These are phyloP conservation scores for Apiotrichum porosum DNA, from an alignment of 1,284 basidiomycete species.

Conservation along the genomic window DNA sequence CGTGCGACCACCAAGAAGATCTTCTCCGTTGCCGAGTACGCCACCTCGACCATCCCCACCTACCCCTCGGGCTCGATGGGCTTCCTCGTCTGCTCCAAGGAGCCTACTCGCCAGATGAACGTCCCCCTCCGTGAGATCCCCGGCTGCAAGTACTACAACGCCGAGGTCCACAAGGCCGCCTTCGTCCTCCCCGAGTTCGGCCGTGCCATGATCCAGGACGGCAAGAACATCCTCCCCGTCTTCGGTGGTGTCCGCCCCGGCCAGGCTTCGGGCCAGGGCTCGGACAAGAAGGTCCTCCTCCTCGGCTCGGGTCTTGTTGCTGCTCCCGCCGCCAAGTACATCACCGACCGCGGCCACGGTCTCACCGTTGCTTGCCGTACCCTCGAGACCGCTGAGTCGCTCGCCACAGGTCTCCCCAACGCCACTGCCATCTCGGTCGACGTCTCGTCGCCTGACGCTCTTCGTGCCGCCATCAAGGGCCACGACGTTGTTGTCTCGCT, in stretches of 20 bases:
- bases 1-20: constrained; percentile 67
- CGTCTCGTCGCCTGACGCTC: constrained; percentile 65
- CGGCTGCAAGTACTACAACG: constrained; percentile 80
- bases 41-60: constrained; percentile 94
- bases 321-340: constrained; percentile 87
- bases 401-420: constrained; percentile 65
- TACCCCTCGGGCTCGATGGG: constrained; percentile 98
- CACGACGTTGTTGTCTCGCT: constrained; percentile 94
- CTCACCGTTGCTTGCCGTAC: constrained; percentile 86
- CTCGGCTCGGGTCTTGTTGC: constrained; percentile 96
- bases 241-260: constrained; percentile 57
- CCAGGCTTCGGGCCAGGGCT: constrained; percentile 49
- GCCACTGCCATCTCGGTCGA: constrained; percentile 77
- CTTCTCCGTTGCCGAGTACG: constrained; percentile 85
- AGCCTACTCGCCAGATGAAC: constrained; percentile 62
- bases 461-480: constrained; percentile 74
- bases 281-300: constrained; percentile 72
- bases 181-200: constrained; percentile 93
- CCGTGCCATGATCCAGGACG: constrained; percentile 66
- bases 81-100: constrained; percentile 86
- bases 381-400: constrained; percentile 64
- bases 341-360: constrained; percentile 75
- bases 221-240: constrained; percentile 62
- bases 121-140: constrained; percentile 65
- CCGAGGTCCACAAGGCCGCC: constrained; percentile 71